These are phyloP conservation scores for Psophocarpus tetragonolobus DNA, from an alignment of 306 rosid species.

Conservation along the genomic window DNA sequence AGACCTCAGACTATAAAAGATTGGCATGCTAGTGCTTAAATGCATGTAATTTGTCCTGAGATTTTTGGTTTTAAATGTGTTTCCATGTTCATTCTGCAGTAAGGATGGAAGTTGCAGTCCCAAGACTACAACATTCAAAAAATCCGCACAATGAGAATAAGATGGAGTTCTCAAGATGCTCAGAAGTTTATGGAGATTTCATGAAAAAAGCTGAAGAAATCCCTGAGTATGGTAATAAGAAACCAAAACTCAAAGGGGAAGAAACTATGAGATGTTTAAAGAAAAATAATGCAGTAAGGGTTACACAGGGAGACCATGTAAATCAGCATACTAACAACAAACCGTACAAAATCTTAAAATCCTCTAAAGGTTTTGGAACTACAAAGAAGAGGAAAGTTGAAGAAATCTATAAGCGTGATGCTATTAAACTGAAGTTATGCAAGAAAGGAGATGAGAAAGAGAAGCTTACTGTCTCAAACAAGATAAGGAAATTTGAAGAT, in stretches of 20 bases:
- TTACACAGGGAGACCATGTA: neutral
- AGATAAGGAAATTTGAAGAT: constrained; percentile 36
- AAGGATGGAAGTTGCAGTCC: constrained; percentile 51
- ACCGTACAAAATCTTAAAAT: neutral
- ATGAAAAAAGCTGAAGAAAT: constrained; percentile 35
- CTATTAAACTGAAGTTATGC: neutral
- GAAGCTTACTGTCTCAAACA: constrained; percentile 33
- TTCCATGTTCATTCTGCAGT: constrained; percentile 29
- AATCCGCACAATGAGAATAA: constrained; percentile 19
- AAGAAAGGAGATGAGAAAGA: constrained; percentile 33
- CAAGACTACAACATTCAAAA: constrained; percentile 30
- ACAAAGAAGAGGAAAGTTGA: neutral
- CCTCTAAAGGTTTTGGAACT: neutral
- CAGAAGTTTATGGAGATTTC: constrained; percentile 21
- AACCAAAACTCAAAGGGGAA: constrained; percentile 22
- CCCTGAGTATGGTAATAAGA: neutral
- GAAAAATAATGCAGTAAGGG: neutral
- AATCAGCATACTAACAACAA: neutral
- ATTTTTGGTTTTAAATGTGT: neutral
- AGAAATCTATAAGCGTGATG: neutral
- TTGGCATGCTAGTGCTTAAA: neutral
- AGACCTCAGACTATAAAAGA: neutral
- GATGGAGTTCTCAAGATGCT: constrained; percentile 11
- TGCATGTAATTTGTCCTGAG: neutral
- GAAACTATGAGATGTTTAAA: neutral